Evolutionary conservation across 495 filamentous ascomycete species (phyloP), one percentile per base, ranked within the genome.

Genomic region (Neurospora terricola): DNA sequence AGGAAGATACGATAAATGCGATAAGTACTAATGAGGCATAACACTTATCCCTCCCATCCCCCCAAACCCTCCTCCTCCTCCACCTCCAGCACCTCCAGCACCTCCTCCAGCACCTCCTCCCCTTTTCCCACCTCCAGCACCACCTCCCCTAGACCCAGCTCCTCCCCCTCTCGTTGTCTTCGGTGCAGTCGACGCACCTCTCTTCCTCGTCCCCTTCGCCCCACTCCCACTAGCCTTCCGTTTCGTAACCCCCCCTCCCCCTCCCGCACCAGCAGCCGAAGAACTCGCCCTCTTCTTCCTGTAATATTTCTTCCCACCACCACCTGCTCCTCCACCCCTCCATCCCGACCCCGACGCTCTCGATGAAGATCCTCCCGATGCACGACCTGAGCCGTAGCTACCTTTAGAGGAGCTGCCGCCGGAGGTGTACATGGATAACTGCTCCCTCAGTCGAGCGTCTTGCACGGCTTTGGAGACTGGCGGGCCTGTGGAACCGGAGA

Each of bases 381-480:
- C 70, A 21, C 69, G 23, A 27, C 71, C 77, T 70, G 77, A 77
- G 30, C 77, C 34, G 74, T 79, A 27, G 75, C 77, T n/a, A 73
- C 72, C 14, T 73, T 68, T 62, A 3, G 30, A 30, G 6, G 54
- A 66, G 27, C 23, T 23, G 4, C 21, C 42, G 42, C 40, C 21
- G 5, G 48, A 59, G 48, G 21, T 12, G 11, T 62, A 62, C 23
- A 62, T 62, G 3, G 23, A 14, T 0, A 62, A 0, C 2, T 62
- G 54, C 8, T 66, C 54, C 0, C 27, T 0, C 0, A 66, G 11
- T 9, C 54, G 1, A 4, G 54, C 54, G 3, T 66, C 54, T 4
- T 66, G 54, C 54, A 66, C 54, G 12, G 27, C 54, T 36, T 66
- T 66, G 54, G 54, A 36, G 14, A 66, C 6, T 0, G 42, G 69